phyloP scores from a whole-genome alignment of 169 alveolate species.

The Cystoisospora suis region DNA sequence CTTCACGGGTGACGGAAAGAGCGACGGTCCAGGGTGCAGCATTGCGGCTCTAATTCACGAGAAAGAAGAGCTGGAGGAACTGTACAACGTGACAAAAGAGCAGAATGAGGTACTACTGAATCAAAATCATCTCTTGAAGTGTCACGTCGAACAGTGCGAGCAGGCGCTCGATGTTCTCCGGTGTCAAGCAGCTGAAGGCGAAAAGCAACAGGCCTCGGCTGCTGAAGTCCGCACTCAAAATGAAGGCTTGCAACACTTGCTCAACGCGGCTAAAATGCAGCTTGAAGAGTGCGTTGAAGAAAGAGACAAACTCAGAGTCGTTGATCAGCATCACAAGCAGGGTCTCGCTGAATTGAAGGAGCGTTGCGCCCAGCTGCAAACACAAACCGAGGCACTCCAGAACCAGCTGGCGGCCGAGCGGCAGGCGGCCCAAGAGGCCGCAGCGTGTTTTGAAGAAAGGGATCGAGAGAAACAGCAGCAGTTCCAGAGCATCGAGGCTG shows the following conservation, averaged over 20 bases:
- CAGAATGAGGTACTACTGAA: constrained; percentile 62
- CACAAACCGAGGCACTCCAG: constrained; percentile 24
- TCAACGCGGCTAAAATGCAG: constrained; percentile 45
- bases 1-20: constrained; percentile 31
- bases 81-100: constrained; percentile 45
- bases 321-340: constrained; percentile 8
- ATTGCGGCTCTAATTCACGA: constrained; percentile 33
- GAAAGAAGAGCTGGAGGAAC: constrained; percentile 62
- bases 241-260: background rate
- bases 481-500: constrained; percentile 37
- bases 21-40: constrained; percentile 27
- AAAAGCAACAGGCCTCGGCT: background rate
- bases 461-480: constrained; percentile 32
- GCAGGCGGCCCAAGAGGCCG: constrained; percentile 19
- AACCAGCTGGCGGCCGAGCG: constrained; percentile 36
- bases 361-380: constrained; percentile 23
- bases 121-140: constrained; percentile 59
- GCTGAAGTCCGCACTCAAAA: background rate
- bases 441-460: constrained; percentile 17
- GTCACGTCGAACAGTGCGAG: constrained; percentile 59
- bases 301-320: background rate
- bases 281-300: constrained; percentile 48
- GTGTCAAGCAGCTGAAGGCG: background rate
- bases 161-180: constrained; percentile 46
- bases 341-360: constrained; percentile 19